Conservation (phyloP, 1,139 yeast genomes). For the Suhomyces terraborum region DNA sequence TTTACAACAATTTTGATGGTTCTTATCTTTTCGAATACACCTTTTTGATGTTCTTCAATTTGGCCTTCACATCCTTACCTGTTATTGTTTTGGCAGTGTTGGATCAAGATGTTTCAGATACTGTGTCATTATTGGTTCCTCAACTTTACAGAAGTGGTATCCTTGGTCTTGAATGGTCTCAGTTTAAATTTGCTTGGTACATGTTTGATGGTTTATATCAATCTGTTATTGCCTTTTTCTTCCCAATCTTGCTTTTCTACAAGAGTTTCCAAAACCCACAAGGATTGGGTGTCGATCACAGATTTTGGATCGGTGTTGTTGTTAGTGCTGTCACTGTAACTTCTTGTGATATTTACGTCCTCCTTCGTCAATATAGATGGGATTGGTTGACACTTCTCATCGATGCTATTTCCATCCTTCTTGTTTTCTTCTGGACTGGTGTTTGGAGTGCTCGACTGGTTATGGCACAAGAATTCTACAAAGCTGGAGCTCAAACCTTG, state of each 20-base stretch:
- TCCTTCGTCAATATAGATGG: conserved; percentile 61
- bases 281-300: conserved; percentile 56
- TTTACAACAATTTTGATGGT: conserved; percentile 60
- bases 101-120: conserved; percentile 64
- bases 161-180: conserved; percentile 55
- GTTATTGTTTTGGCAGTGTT: conserved; percentile 59
- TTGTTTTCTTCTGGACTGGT: conserved; percentile 65
- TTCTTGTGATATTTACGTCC: conserved; percentile 54
- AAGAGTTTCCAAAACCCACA: conserved; percentile 48
- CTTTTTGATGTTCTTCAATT: conserved; percentile 62
- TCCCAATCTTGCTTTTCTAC: conserved; percentile 54
- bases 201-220: conserved; percentile 64
- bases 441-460: conserved; percentile 53
- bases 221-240: conserved; percentile 56
- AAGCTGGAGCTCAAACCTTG: conserved; percentile 55
- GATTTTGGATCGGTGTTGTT: conserved; percentile 59
- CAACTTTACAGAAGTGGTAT: conserved; percentile 59
- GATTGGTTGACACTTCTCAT: conserved; percentile 58
- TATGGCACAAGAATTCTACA: conserved; percentile 50
- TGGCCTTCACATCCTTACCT: conserved; percentile 66
- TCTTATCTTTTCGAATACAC: conserved; percentile 64
- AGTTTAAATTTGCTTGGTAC: conserved; percentile 53
- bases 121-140: conserved; percentile 59
- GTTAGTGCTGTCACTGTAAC: conserved; percentile 52
- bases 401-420: conserved; percentile 49